Evolutionary conservation across 2,329 filamentous ascomycete species (phyloP).

Genomic region (Hypocrella siamensis): DNA sequence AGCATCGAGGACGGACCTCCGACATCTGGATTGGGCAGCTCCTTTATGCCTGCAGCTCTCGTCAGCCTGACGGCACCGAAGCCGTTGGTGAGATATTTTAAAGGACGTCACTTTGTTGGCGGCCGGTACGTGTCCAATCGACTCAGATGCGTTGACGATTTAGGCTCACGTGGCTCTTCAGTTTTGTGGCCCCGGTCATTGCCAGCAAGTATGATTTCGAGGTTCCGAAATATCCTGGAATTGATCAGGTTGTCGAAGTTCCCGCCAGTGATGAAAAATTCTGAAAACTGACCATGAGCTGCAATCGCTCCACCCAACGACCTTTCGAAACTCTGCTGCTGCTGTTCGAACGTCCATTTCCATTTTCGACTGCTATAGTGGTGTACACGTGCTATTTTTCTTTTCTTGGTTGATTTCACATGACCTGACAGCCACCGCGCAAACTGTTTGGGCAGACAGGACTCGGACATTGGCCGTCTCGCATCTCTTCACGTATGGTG

Average conservation of each 20-base stretch:
- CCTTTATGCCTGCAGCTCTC: slow-evolving; percentile 65
- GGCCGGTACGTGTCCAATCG: slow-evolving; percentile 43
- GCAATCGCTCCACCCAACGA: background rate
- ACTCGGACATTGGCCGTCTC: slow-evolving; percentile 39
- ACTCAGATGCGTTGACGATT: background rate
- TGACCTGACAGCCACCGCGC: slow-evolving; percentile 37
- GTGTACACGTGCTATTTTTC: too few species aligned
- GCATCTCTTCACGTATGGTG: slow-evolving; percentile 27
- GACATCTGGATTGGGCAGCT: slow-evolving; percentile 56
- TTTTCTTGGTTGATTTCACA: too few species aligned
- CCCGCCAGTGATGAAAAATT: slow-evolving; percentile 33
- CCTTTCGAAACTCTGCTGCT: background rate
- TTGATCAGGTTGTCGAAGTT: slow-evolving; percentile 83
- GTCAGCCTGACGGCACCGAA: slow-evolving; percentile 91
- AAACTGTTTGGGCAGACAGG: slow-evolving; percentile 43
- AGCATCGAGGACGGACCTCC: slow-evolving; percentile 80
- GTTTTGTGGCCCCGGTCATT: slow-evolving; percentile 65
- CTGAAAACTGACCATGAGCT: slow-evolving; percentile 15
- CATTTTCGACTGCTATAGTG: too few species aligned
- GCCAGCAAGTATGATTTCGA: slow-evolving; percentile 78
- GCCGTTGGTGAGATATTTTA: slow-evolving; percentile 70
- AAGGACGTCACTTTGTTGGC: slow-evolving; percentile 79
- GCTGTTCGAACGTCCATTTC: too few species aligned
- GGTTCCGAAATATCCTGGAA: slow-evolving; percentile 64
- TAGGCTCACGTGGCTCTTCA: slow-evolving; percentile 16